phyloP scores from a whole-genome alignment of 1,139 yeast genomes.

The Yamadazyma triangularis region DNA sequence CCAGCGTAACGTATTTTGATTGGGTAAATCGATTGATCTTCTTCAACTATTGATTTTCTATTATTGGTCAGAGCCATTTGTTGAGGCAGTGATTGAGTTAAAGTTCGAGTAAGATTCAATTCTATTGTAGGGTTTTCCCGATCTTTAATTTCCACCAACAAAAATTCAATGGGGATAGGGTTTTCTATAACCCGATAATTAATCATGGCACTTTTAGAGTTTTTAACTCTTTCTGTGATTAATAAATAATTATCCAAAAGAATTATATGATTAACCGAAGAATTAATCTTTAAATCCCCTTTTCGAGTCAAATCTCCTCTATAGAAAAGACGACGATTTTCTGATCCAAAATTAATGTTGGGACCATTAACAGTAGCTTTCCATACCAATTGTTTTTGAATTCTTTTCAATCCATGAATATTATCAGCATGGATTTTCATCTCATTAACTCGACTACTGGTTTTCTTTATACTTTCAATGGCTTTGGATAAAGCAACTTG shows the following conservation, averaged over 20 bases:
- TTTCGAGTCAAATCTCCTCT: constrained; percentile 61
- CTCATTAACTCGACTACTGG: constrained; percentile 39
- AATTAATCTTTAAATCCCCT: constrained; percentile 57
- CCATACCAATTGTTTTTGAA: constrained; percentile 49
- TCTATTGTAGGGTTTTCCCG: constrained; percentile 18
- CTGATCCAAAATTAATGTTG: constrained; percentile 51
- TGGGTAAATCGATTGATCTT: constrained; percentile 36
- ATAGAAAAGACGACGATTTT: constrained; percentile 52
- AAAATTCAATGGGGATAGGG: constrained; percentile 59
- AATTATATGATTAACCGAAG: constrained; percentile 49
- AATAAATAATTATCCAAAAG: constrained; percentile 70
- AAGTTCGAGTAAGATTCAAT: constrained; percentile 16
- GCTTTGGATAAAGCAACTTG: constrained; percentile 51
- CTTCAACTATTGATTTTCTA: constrained; percentile 16
- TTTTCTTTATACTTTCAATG: constrained; percentile 34
- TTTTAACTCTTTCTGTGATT: constrained; percentile 50
- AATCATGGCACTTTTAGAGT: constrained; percentile 18
- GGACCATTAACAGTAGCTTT: constrained; percentile 34
- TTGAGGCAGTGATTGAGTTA: constrained; percentile 13
- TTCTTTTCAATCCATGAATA: constrained; percentile 41
- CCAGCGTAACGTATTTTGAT: constrained; percentile 45
- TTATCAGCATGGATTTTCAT: constrained; percentile 56
- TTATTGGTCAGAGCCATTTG: too few species aligned
- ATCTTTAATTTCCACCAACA: constrained; percentile 49
- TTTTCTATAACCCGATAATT: constrained; percentile 46